Percentiles rank a stretch among this genome's conserved stretches.
These are phyloP conservation scores for Jimgerdemannia lactiflua DNA, from an alignment of 192 early-diverging fungal genomes.

Conservation along the genomic window DNA sequence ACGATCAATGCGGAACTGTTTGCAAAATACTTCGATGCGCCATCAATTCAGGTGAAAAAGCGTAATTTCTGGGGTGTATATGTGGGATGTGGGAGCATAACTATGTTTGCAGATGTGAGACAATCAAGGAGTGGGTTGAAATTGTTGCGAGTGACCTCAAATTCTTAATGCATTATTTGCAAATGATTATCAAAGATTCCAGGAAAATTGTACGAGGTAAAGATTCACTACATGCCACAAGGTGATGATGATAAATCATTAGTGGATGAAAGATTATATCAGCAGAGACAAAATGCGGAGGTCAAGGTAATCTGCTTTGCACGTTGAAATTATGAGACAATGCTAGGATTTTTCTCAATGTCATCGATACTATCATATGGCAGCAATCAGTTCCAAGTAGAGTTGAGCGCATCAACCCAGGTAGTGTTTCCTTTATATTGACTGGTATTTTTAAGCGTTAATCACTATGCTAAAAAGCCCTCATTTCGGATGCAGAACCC, in stretches of 20 bases:
- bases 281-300: slow-evolving; percentile 31
- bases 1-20: slow-evolving; percentile 82
- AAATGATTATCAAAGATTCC: slow-evolving; percentile 40
- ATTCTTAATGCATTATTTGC: too few species aligned
- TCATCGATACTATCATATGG: not conserved
- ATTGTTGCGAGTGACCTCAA: not conserved
- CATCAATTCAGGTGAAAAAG: slow-evolving; percentile 25
- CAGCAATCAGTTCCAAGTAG: slow-evolving; percentile 51
- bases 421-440: slow-evolving; percentile 18
- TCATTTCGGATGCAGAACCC: slow-evolving; percentile 30
- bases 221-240: slow-evolving; percentile 52
- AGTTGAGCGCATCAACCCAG: slow-evolving; percentile 40
- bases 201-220: slow-evolving; percentile 63
- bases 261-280: slow-evolving; percentile 44
- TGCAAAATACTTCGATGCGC: slow-evolving; percentile 71
- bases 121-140: too few species aligned
- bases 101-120: not conserved
- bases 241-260: slow-evolving; percentile 58
- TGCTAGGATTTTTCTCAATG: not conserved
- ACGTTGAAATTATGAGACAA: not conserved
- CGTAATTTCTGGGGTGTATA: not conserved
- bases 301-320: slow-evolving; percentile 24
- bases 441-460: too few species aligned
- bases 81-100: not conserved
- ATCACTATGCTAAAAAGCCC: slow-evolving; percentile 6